Conservation (phyloP, 2,329 filamentous ascomycete genomes). For the Apiospora sp. region DNA sequence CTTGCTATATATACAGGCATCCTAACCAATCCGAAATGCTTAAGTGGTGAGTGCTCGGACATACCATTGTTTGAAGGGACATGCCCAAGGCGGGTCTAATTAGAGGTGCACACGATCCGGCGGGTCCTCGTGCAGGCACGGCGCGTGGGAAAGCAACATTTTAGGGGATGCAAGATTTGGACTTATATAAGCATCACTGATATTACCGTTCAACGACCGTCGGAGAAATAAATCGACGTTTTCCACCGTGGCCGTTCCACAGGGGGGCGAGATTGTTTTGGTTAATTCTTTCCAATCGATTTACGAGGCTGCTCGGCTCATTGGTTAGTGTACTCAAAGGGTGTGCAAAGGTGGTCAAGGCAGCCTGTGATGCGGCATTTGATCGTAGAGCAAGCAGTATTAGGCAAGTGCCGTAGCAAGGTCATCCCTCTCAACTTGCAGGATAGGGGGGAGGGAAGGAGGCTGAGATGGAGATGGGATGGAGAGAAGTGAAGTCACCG, state of each 20-base stretch:
- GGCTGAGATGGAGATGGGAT: not conserved
- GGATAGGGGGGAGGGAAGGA: not conserved
- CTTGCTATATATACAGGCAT: not conserved
- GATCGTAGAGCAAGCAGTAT: not conserved
- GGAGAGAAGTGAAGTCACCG: not conserved
- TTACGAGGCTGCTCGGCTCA: not conserved
- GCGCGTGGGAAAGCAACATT: not conserved
- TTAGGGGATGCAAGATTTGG: not conserved
- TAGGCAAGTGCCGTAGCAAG: conserved; percentile 7
- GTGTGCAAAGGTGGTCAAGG: not conserved
- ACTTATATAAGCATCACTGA: not conserved
- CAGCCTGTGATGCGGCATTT: not conserved
- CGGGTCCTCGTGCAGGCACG: not conserved
- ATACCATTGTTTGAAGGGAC: conserved; percentile 11
- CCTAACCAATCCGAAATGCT: not conserved
- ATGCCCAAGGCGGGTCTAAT: conserved; percentile 3
- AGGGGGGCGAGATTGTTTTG: not conserved
- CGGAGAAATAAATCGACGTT: not conserved
- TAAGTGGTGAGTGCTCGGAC: conserved; percentile 11
- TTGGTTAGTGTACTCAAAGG: not conserved
- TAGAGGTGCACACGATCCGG: not conserved
- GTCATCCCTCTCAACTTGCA: not conserved
- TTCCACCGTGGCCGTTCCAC: not conserved
- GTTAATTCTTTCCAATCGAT: not conserved
- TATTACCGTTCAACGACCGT: not conserved